phyloP scores from a whole-genome alignment of 2,329 filamentous ascomycete genomes.

The Huntiella abstrusa region DNA sequence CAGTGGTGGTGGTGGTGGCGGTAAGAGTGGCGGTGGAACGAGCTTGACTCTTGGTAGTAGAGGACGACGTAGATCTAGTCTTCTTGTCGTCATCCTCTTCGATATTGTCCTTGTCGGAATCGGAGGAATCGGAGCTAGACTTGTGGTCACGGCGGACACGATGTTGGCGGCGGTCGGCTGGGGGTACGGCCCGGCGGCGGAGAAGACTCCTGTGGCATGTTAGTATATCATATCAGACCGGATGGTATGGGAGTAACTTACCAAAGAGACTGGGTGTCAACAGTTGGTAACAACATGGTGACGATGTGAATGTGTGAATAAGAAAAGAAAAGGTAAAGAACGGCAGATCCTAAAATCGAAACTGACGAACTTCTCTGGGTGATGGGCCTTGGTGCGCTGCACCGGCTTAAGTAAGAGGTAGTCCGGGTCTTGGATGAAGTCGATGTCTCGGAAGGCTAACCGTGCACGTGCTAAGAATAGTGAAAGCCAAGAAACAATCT shows the following conservation, averaged over 20 bases:
- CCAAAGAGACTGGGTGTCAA: conserved; percentile 3
- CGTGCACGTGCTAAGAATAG: no score
- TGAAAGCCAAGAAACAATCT: no score
- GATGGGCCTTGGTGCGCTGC: neutral
- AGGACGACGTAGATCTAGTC: neutral
- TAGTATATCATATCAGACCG: neutral
- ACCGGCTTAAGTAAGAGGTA: neutral
- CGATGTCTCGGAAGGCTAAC: no score
- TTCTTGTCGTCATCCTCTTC: neutral
- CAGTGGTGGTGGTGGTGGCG: conserved; percentile 1
- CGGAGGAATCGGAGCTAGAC: neutral
- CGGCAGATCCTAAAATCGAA: no score
- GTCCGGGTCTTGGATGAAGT: no score
- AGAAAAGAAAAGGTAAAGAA: neutral
- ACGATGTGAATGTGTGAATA: neutral
- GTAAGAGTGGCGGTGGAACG: neutral
- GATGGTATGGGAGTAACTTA: neutral
- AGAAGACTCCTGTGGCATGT: neutral
- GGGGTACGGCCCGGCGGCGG: neutral
- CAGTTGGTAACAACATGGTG: conserved; percentile 2
- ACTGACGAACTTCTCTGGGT: neutral
- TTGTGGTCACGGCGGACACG: neutral
- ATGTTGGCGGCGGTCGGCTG: neutral
- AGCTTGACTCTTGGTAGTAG: neutral
- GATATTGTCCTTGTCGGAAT: neutral